These are phyloP conservation scores for Beauveria caledonica DNA, from an alignment of 2,329 filamentous ascomycete species.

Conservation along the genomic window DNA sequence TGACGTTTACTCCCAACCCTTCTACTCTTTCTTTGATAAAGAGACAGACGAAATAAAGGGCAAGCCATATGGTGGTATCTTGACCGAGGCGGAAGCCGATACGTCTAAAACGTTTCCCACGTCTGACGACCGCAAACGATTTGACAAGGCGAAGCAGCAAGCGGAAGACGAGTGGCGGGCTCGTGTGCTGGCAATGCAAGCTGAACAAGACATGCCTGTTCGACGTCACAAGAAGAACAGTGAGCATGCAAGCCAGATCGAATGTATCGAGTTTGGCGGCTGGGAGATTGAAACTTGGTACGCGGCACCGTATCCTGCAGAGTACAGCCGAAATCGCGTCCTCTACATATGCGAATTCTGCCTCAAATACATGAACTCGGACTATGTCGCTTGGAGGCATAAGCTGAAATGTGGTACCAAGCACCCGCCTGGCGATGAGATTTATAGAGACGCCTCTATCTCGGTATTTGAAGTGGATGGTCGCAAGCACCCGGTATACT, in stretches of 20 bases:
- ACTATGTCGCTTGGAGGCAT: slow-evolving; percentile 96
- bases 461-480: slow-evolving; percentile 98
- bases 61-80: slow-evolving; percentile 91
- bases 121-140: slow-evolving; percentile 71
- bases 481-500: slow-evolving; percentile 95
- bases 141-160: slow-evolving; percentile 82
- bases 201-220: slow-evolving; percentile 51
- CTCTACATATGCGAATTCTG: slow-evolving; percentile 99
- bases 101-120: slow-evolving; percentile 81
- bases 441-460: slow-evolving; percentile 83
- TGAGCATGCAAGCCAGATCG: slow-evolving; percentile 91
- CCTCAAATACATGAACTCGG: slow-evolving; percentile 98
- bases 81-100: slow-evolving; percentile 82
- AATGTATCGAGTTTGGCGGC: slow-evolving; percentile 95
- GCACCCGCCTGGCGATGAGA: slow-evolving; percentile 94
- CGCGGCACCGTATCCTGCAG: slow-evolving; percentile 93
- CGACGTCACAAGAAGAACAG: slow-evolving; percentile 66
- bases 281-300: slow-evolving; percentile 99
- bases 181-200: slow-evolving; percentile 51
- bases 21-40: slow-evolving; percentile 82
- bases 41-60: slow-evolving; percentile 83
- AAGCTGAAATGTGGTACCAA: slow-evolving; percentile 96
- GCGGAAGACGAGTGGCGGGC: slow-evolving; percentile 89
- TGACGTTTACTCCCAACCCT: slow-evolving; percentile 62
- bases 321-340: slow-evolving; percentile 92